These are phyloP conservation scores for Mycena filopes DNA, from an alignment of 768 basidiomycete species.

Conservation along the genomic window DNA sequence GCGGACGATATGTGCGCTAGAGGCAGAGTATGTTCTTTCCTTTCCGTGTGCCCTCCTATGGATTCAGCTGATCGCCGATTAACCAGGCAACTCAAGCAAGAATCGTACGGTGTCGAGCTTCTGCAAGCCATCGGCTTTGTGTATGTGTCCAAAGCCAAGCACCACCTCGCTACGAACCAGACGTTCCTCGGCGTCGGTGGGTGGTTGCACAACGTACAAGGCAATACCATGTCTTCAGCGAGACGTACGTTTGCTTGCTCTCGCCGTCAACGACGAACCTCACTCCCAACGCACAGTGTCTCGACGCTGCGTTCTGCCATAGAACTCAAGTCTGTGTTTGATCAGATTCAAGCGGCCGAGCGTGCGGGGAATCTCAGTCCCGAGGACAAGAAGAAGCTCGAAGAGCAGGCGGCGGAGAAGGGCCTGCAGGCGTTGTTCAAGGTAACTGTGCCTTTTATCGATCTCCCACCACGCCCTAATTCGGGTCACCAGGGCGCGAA, in stretches of 20 bases:
- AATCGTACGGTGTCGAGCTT: constrained; percentile 89
- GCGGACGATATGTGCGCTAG: constrained; percentile 80
- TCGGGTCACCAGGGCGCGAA: constrained; percentile 97
- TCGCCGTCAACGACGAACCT: neutral
- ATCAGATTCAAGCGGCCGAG: constrained; percentile 92
- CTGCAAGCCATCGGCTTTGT: constrained; percentile 89
- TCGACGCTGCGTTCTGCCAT: constrained; percentile 88
- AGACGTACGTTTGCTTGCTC: constrained; percentile 69
- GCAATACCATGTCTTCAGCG: constrained; percentile 93
- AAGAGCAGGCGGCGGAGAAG: constrained; percentile 94
- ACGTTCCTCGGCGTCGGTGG: constrained; percentile 88
- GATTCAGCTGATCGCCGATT: constrained; percentile 9
- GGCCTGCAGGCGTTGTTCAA: constrained; percentile 92
- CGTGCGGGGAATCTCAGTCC: constrained; percentile 81
- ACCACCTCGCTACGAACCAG: constrained; percentile 79
- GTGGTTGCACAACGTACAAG: constrained; percentile 93
- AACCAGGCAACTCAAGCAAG: constrained; percentile 79
- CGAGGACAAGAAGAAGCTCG: constrained; percentile 84
- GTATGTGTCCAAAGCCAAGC: constrained; percentile 84
- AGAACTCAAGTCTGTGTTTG: constrained; percentile 90
- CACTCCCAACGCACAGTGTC: constrained; percentile 58
- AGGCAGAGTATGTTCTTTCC: constrained; percentile 74
- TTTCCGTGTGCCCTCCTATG: neutral
- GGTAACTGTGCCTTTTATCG: constrained; percentile 48
- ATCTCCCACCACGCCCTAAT: too few relatives aligned